phyloP scores from a whole-genome alignment of 2,329 filamentous ascomycete species.

The Trichoderma asperellum region DNA sequence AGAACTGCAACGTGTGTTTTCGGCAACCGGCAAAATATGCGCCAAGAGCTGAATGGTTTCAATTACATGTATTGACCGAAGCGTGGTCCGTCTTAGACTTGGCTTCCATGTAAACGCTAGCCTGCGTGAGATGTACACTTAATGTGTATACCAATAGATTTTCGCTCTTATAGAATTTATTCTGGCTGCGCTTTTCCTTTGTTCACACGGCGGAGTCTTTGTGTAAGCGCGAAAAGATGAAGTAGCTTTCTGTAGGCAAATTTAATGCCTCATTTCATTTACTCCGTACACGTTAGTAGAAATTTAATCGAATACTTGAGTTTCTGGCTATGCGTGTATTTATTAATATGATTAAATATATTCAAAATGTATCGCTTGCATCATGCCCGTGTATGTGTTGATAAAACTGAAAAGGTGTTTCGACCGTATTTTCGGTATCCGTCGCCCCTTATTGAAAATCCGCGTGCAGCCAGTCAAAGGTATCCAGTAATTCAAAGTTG shows the following conservation, averaged over 20 bases:
- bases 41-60: background rate
- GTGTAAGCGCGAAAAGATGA: too few species aligned
- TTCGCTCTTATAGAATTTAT: background rate
- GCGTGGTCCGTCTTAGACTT: background rate
- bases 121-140: background rate
- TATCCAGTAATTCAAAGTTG: conserved; percentile 49
- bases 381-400: too few species aligned
- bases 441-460: background rate
- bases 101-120: background rate
- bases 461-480: conserved; percentile 45
- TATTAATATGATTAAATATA: too few species aligned
- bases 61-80: background rate
- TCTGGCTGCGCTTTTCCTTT: too few species aligned
- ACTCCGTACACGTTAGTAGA: too few species aligned
- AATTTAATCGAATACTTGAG: too few species aligned
- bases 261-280: too few species aligned
- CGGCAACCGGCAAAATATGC: background rate
- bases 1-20: background rate
- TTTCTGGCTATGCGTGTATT: too few species aligned
- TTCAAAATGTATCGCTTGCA: background rate
- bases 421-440: background rate
- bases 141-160: background rate
- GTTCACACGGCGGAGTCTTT: too few species aligned
- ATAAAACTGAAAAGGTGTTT: background rate
- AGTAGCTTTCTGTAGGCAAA: too few species aligned